Conservation (phyloP, 2,329 filamentous ascomycete genomes). For the Hymenoscyphus albidus region DNA sequence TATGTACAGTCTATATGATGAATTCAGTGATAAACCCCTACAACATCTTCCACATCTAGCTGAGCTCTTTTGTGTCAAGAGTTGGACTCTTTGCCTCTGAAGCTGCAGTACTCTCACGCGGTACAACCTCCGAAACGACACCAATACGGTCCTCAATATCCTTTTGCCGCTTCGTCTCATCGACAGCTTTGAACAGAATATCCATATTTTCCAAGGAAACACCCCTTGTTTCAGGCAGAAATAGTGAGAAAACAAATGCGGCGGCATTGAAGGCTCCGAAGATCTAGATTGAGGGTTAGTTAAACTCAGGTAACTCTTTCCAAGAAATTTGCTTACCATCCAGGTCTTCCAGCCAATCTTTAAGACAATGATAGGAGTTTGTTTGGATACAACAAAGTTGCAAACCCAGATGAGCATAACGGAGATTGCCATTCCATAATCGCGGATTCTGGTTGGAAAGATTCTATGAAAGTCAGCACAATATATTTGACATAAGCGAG, state of each 20-base stretch:
- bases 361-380: slow-evolving; percentile 47
- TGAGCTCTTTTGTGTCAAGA: slow-evolving; percentile 1
- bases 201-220: slow-evolving; percentile 21
- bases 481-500: slow-evolving; percentile 45
- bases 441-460: slow-evolving; percentile 35
- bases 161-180: slow-evolving; percentile 10
- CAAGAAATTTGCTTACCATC: slow-evolving; percentile 12
- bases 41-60: neutral
- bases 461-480: slow-evolving; percentile 34
- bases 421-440: slow-evolving; percentile 45
- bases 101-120: neutral
- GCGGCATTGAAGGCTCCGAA: slow-evolving; percentile 16
- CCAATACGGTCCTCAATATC: slow-evolving; percentile 11
- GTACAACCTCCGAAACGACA: neutral
- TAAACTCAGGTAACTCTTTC: neutral
- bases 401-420: slow-evolving; percentile 48
- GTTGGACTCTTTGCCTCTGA: neutral
- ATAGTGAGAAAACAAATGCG: slow-evolving; percentile 41
- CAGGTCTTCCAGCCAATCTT: slow-evolving; percentile 40
- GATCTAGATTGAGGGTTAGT: slow-evolving; percentile 10
- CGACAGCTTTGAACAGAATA: slow-evolving; percentile 15
- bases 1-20: neutral
- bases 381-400: slow-evolving; percentile 48
- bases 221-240: slow-evolving; percentile 20
- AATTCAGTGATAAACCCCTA: neutral